Evolutionary conservation across 352 stramenopile genomes (phyloP), one percentile per base, ranked within the genome.

Genomic region (Pythium dissimile): DNA sequence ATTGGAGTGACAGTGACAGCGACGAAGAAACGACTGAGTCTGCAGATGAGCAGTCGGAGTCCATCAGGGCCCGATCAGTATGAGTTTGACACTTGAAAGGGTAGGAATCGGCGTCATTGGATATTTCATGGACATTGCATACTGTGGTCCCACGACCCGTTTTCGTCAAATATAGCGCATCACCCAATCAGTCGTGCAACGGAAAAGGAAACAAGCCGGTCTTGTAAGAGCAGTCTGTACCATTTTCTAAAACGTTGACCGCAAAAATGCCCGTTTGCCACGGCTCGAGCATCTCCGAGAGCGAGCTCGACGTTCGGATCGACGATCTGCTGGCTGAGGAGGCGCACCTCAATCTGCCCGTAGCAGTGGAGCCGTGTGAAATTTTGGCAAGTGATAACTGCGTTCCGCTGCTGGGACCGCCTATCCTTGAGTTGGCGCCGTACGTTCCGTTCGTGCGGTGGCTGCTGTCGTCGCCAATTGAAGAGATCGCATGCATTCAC

Each of bases 401-500:
- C 11, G 16, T 58, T 11, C 56, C 58, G 42, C 32, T 71, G 12
- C 42, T 62, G 28, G 62, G 67, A 28, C 61, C 71, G 32, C 77
- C 79, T 8, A 82, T 73, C 5, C 48, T 47, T 24, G 62, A 56
- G 20, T 49, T 89, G 10, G 61, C 45, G 5, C 64, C 56, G 6
- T 89, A 73, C 45, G 67, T 80, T 24, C 70, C 73, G 1, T 88
- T 89, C 41, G 77, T 89, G 49, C 67, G 60, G 23, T 89, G 80
- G 80, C 39, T 89, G 12, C 66, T 89, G 10, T 57, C 67, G 7
- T 62, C 75, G 15, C 54, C 73, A 2, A 62, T 70, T 2, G 73
- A 85, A 44, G 70, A 85, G 30, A 67, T 88, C 18, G 59, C 62
- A 24, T 71, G 39, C 34, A 54, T 77, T 32, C 69, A 71, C 44